Conservation (phyloP, 2,329 filamentous ascomycete genomes). For the Botrytis aclada region DNA sequence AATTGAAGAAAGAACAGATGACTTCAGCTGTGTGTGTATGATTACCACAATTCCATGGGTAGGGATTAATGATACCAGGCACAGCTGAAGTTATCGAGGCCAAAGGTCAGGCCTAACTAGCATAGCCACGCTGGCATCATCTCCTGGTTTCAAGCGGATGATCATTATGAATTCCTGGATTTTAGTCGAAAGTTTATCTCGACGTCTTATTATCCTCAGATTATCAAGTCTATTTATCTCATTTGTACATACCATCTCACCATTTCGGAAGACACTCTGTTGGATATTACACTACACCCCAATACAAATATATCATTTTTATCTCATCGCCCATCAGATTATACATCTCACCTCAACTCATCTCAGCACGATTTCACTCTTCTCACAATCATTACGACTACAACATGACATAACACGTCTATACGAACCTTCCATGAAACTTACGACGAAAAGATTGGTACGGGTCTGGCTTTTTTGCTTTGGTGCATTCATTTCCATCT, state of each 20-base stretch:
- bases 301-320: background rate
- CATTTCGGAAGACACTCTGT: background rate
- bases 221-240: background rate
- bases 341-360: background rate
- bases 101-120: background rate
- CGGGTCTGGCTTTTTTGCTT: background rate
- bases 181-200: background rate
- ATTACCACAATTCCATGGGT: background rate
- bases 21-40: background rate
- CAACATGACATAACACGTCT: background rate
- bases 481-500: background rate
- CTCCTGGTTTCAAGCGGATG: background rate
- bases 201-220: background rate
- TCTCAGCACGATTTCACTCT: slow-evolving; percentile 1
- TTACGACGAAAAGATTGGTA: background rate
- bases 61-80: slow-evolving; percentile 14
- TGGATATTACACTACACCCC: background rate
- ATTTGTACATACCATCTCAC: slow-evolving; percentile 3
- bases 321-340: background rate
- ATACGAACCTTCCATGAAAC: background rate
- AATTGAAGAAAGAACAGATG: slow-evolving; percentile 1
- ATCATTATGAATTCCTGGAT: background rate
- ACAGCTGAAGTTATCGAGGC: slow-evolving; percentile 3
- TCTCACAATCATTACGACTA: slow-evolving; percentile 5
- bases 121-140: slow-evolving; percentile 3